phyloP scores from a whole-genome alignment of 164 flowering plant species.

The Stephania japonica region DNA sequence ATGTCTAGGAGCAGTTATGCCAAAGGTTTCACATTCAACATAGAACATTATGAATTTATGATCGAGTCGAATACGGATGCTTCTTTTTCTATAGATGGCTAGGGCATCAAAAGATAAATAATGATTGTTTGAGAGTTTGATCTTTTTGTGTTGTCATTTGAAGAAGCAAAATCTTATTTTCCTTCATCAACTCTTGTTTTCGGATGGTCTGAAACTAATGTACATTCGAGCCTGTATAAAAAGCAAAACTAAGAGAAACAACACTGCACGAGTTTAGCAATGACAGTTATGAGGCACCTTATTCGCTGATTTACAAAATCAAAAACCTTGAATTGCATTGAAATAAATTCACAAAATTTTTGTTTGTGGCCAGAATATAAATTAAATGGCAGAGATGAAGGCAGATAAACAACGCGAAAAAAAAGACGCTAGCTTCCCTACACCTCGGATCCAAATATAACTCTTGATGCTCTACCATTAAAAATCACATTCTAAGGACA shows the following conservation, averaged over 20 bases:
- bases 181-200: no score
- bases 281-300: not conserved
- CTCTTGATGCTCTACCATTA: conserved; percentile 24
- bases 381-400: conserved; percentile 17
- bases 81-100: no score
- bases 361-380: conserved; percentile 13
- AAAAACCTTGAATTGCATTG: conserved; percentile 10
- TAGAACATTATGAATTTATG: no score
- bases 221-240: no score
- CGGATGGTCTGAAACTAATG: no score
- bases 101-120: no score
- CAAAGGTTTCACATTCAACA: no score
- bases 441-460: conserved; percentile 10
- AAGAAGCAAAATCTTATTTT: no score
- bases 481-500: conserved; percentile 13
- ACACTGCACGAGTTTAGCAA: not conserved
- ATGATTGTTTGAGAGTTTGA: no score
- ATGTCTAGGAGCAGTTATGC: no score
- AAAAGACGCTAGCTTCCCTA: conserved; percentile 19
- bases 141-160: no score
- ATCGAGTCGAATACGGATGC: no score
- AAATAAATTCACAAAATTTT: conserved; percentile 36
- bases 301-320: conserved; percentile 16
- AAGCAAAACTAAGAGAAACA: not conserved
- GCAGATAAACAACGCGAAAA: conserved; percentile 8